These are phyloP conservation scores for Axilococcus clingmanii DNA, from an alignment of 139 green algal genomes.

Conservation along the genomic window DNA sequence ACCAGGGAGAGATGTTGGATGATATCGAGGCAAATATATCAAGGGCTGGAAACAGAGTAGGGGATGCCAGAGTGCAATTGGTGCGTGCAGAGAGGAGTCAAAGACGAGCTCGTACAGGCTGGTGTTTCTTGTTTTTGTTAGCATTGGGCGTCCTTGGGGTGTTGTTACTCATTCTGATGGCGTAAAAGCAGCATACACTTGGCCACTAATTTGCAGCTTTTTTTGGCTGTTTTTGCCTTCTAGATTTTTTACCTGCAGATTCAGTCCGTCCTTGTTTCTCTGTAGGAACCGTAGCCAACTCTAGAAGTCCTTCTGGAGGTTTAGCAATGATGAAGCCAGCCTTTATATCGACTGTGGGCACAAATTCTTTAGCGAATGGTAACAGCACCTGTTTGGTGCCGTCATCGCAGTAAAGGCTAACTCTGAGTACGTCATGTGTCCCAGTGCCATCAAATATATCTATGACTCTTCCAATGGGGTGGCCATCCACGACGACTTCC, in stretches of 20 bases:
- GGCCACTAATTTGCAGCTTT: background rate
- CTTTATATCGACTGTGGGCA: constrained; percentile 28
- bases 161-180: constrained; percentile 35
- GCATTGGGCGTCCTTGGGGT: constrained; percentile 25
- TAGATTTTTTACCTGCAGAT: constrained; percentile 6
- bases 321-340: constrained; percentile 9
- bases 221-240: background rate
- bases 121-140: constrained; percentile 36
- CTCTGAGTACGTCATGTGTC: constrained; percentile 34
- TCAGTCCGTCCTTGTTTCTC: constrained; percentile 2
- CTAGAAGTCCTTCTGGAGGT: constrained; percentile 29
- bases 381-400: constrained; percentile 16
- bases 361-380: constrained; percentile 37
- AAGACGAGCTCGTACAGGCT: constrained; percentile 27
- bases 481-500: constrained; percentile 9
- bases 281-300: constrained; percentile 14
- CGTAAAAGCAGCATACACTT: constrained; percentile 5
- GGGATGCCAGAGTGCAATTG: constrained; percentile 35
- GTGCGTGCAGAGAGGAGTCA: constrained; percentile 39
- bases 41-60: constrained; percentile 23
- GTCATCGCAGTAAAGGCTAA: constrained; percentile 8
- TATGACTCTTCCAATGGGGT: constrained; percentile 20
- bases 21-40: constrained; percentile 60
- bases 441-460: constrained; percentile 39
- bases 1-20: constrained; percentile 64